Base-by-base conservation (phyloP, 257 asterid genomes). In the Jacaranda copaia region DNA sequence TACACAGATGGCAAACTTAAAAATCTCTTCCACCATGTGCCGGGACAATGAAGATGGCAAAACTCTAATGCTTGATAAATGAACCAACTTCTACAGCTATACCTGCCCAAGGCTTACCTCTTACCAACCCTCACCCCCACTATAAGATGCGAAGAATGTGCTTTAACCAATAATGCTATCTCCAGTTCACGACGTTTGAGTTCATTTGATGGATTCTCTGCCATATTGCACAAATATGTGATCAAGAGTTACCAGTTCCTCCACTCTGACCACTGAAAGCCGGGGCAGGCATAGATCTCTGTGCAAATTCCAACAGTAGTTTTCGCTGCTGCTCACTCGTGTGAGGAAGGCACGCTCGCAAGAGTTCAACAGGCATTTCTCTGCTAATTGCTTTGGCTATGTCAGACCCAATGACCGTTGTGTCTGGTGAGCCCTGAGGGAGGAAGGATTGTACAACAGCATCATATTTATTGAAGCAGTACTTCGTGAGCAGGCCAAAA, bases 291-390 rank as follows among this genome's bases (percentile, higher is more conserved):
- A 91, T 88, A 36, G 97, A 85, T 71, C 88, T 79, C 79, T 88
- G 91, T 6, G 90, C 82, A 72, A 91, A 89, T 72, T 89, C 97
- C 75, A 85, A 64, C 13, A 91, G 76, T 43, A 91, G 35, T 64
- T 89, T 85, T 51, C 83, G 81, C 83, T 91, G 97, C 73, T 80
- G 92, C 84, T 89, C 95, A 58, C 74, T 91, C 6, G 92, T 91
- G 76, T 91, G 97, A 63, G 96, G 96, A 70, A 91, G 90, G 81
- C 97, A 85, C 3, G 90, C 93, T 5, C 96, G 92, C 81, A 91
- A 79, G 13, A 91, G 92, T 62, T 88, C 96, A 69, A 91, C 88
- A 0, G 97, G 97, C 88, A 91, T 87, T 82, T 91, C 97, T 72
- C 84, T 85, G 18, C 85, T 73, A 20, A 89, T 88, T 20, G 95